A percentile compares a stretch with the other conserved stretches of the same genome.
Conservation (phyloP, 116 monocot species). For the Iris pallida region DNA sequence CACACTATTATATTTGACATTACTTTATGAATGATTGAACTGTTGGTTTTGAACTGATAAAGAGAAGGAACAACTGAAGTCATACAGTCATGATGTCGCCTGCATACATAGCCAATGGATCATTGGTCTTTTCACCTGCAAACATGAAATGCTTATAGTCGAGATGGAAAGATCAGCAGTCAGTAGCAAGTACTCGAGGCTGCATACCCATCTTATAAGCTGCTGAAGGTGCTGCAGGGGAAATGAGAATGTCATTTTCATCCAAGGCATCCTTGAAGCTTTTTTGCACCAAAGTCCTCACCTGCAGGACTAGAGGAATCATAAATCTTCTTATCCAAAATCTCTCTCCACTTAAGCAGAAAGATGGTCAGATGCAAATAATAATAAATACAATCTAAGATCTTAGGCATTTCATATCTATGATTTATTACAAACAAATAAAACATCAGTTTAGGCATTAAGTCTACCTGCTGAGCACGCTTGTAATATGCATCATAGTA, state of each 20-base stretch:
- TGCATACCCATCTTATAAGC: conserved; percentile 85
- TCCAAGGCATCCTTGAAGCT: conserved; percentile 81
- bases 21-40: too few relatives aligned
- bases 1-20: background rate
- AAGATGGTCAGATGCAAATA: background rate
- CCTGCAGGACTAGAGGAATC: conserved; percentile 49
- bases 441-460: background rate
- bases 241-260: conserved; percentile 81
- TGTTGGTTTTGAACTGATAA: background rate
- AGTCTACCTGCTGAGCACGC: conserved; percentile 81
- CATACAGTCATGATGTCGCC: conserved; percentile 97
- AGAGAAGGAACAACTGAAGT: conserved; percentile 1
- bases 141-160: conserved; percentile 8
- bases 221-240: conserved; percentile 93
- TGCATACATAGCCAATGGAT: conserved; percentile 98
- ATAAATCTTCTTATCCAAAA: conserved; percentile 6
- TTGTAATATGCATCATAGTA: conserved; percentile 99
- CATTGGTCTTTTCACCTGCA: conserved; percentile 87
- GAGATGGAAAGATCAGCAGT: background rate
- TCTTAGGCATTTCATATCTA: background rate
- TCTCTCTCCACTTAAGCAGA: background rate
- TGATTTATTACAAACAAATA: background rate
- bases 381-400: background rate
- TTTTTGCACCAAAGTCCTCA: conserved; percentile 90
- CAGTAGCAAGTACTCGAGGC: background rate